Evolutionary conservation across 2,329 filamentous ascomycete genomes (phyloP).

Genomic region (Fusarium sp.): DNA sequence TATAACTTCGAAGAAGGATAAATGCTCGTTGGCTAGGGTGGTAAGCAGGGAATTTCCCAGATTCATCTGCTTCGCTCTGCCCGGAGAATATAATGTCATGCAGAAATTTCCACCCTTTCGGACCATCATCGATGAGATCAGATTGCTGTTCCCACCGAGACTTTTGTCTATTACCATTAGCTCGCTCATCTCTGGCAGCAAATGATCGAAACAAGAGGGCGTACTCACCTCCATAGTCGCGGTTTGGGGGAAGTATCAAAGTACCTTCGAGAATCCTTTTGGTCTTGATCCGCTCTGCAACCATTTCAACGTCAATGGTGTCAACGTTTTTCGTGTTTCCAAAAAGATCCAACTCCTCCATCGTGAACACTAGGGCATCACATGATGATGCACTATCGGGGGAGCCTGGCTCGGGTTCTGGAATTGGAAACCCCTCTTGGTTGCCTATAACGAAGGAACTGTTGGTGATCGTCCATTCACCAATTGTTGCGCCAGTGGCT

Average conservation of each 20-base stretch:
- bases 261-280: slow-evolving; percentile 25
- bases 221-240: slow-evolving; percentile 13
- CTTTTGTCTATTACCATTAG: background rate
- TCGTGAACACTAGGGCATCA: background rate
- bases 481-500: background rate
- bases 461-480: slow-evolving; percentile 1
- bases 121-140: background rate
- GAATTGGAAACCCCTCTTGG: background rate
- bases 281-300: slow-evolving; percentile 13
- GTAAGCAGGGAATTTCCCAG: slow-evolving; percentile 1
- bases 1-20: slow-evolving; percentile 1
- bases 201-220: background rate
- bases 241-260: slow-evolving; percentile 9
- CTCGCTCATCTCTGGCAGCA: background rate
- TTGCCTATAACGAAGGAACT: background rate
- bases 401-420: background rate
- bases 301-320: background rate
- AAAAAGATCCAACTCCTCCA: background rate
- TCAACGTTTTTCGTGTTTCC: background rate
- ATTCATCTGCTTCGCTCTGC: background rate
- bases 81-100: slow-evolving; percentile 13
- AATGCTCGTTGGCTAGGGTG: slow-evolving; percentile 22
- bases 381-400: background rate
- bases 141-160: background rate
- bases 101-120: slow-evolving; percentile 29